Evolutionary conservation across 179 eudicot species (phyloP).

Genomic region (Spergularia azorica): DNA sequence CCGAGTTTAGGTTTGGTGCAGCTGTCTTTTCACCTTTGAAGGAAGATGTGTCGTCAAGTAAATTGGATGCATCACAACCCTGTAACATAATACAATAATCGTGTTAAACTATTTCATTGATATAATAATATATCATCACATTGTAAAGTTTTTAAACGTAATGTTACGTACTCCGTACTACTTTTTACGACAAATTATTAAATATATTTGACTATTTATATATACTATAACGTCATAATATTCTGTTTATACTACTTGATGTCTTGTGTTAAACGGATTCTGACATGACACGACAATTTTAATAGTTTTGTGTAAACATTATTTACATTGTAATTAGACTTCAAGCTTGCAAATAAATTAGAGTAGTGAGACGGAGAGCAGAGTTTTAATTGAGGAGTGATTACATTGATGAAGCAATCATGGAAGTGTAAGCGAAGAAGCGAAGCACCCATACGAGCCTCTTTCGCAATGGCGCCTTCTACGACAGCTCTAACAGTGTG

Average conservation of each 20-base stretch:
- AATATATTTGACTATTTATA: background rate
- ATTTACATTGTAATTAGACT: too few species aligned
- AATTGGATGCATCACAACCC: slow-evolving; percentile 39
- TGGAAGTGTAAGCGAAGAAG: slow-evolving; percentile 81
- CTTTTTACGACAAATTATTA: too few species aligned
- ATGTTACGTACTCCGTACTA: too few species aligned
- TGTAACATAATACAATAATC: background rate
- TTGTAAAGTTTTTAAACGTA: too few species aligned
- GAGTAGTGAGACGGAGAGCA: too few species aligned
- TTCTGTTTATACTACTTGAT: background rate
- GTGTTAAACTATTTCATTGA: too few species aligned
- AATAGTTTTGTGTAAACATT: too few species aligned
- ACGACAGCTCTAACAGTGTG: slow-evolving; percentile 47
- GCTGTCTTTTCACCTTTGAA: slow-evolving; percentile 31
- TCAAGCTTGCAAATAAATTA: too few species aligned
- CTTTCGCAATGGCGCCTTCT: slow-evolving; percentile 50
- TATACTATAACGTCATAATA: too few species aligned
- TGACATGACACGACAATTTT: too few species aligned
- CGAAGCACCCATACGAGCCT: slow-evolving; percentile 91
- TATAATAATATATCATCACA: too few species aligned
- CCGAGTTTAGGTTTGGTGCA: slow-evolving; percentile 33
- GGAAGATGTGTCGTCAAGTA: slow-evolving; percentile 34
- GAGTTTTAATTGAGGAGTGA: background rate
- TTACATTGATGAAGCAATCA: slow-evolving; percentile 89
- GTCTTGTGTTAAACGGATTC: background rate